Evolutionary conservation across 768 basidiomycete genomes (phyloP).

Genomic region (Pisolithus albus): DNA sequence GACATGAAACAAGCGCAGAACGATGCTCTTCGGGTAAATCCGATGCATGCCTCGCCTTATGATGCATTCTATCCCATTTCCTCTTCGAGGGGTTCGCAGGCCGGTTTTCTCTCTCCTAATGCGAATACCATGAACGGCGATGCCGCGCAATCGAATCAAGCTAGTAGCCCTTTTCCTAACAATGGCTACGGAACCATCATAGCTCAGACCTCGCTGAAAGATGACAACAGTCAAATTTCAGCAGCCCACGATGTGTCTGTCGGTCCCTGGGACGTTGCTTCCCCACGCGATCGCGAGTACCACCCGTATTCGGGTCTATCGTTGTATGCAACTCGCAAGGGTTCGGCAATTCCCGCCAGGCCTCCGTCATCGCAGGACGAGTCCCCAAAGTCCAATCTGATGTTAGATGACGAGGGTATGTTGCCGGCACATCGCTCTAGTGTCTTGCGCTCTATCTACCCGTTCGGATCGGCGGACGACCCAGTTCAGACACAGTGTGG

Average conservation of each 20-base stretch:
- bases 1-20: conserved; percentile 38
- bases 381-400: conserved; percentile 20
- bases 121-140: conserved; percentile 10
- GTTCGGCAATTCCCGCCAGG: conserved; percentile 14
- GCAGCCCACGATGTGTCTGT: conserved; percentile 15
- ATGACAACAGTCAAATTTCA: conserved; percentile 11
- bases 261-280: conserved; percentile 30
- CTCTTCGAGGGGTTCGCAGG: conserved; percentile 21
- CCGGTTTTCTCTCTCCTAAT: conserved; percentile 15
- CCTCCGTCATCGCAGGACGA: conserved; percentile 21
- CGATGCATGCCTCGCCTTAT: conserved; percentile 46
- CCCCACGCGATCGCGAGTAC: conserved; percentile 25
- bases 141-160: conserved; percentile 1
- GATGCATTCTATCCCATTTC: conserved; percentile 75
- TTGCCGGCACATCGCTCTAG: conserved; percentile 27
- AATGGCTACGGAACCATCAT: conserved; percentile 21
- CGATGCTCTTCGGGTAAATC: conserved; percentile 32
- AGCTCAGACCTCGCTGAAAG: conserved; percentile 19
- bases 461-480: conserved; percentile 22
- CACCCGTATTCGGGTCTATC: conserved; percentile 17
- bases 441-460: conserved; percentile 20
- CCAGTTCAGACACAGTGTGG: conserved; percentile 12
- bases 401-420: conserved; percentile 27
- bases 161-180: conserved; percentile 17
- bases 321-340: conserved; percentile 23